A percentile compares a stretch with the other conserved stretches of the same genome.
Conservation (phyloP, 1,284 basidiomycete genomes). For the Rhizoctonia solani region DNA sequence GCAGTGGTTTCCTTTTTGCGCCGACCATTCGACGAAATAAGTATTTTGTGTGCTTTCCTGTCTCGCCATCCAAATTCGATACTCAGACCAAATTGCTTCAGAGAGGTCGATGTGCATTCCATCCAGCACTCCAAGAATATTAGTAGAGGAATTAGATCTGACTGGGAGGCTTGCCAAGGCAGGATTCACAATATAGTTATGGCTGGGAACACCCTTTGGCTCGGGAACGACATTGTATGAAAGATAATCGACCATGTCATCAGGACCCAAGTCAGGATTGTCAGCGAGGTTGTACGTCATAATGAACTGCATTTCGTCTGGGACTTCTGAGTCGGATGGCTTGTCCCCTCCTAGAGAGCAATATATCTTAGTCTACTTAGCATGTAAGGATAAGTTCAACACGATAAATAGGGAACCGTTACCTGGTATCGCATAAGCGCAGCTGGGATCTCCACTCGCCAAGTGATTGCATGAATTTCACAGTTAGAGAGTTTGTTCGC, state of each 20-base stretch:
- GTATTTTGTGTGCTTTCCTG: neutral
- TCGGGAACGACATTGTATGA: constrained; percentile 3
- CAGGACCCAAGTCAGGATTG: neutral
- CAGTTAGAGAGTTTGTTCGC: constrained; percentile 1
- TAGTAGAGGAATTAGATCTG: neutral
- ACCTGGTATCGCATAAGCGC: neutral
- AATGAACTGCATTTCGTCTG: neutral
- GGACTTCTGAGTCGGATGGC: neutral
- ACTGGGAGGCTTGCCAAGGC: neutral
- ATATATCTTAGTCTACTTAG: neutral
- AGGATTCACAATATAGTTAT: neutral
- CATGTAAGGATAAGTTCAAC: neutral
- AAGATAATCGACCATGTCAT: constrained; percentile 12
- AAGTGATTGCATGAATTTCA: neutral
- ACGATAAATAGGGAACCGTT: neutral
- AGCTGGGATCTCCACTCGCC: neutral
- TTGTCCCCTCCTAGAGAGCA: constrained; percentile 5
- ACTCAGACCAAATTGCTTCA: neutral
- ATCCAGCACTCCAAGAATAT: constrained; percentile 1
- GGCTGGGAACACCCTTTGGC: neutral
- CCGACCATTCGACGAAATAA: constrained; percentile 7
- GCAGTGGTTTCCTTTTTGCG: neutral
- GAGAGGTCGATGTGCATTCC: neutral
- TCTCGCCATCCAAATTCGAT: neutral
- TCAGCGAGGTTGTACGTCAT: neutral